Percentiles rank a stretch among this genome's conserved stretches.
Conservation (phyloP, 108 stramenopile genomes). For the Skeletonema marinoi region DNA sequence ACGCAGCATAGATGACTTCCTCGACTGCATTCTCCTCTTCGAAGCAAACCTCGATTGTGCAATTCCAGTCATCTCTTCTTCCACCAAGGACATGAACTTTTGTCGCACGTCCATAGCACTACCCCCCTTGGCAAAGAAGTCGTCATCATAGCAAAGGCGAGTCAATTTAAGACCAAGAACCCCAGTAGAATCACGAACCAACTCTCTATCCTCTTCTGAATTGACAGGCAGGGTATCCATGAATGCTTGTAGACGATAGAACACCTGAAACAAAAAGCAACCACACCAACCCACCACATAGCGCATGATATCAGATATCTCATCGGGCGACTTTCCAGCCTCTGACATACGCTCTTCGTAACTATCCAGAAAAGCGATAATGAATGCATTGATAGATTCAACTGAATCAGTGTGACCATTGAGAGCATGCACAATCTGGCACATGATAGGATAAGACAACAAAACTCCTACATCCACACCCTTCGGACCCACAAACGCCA, state of each 20-base stretch:
- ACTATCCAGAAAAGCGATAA: neutral
- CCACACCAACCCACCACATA: neutral
- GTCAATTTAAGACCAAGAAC: neutral
- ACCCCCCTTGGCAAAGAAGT: neutral
- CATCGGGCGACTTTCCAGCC: neutral
- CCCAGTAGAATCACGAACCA: neutral
- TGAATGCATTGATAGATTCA: neutral
- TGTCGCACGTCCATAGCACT: neutral
- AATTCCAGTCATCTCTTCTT: neutral
- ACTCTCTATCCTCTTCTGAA: neutral
- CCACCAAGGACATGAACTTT: neutral
- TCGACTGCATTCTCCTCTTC: neutral
- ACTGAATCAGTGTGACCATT: conserved; percentile 1
- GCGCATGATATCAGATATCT: neutral
- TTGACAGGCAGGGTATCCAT: neutral
- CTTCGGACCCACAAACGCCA: conserved; percentile 17
- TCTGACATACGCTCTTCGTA: neutral
- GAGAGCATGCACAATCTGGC: conserved; percentile 2
- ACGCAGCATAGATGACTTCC: neutral
- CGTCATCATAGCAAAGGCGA: neutral
- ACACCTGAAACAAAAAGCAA: neutral
- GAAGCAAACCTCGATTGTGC: neutral
- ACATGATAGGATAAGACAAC: conserved; percentile 6
- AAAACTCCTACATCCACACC: conserved; percentile 4
- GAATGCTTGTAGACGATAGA: neutral